Conservation (phyloP, 176 grass and related monocot genomes). For the Alloteropsis semialata region DNA sequence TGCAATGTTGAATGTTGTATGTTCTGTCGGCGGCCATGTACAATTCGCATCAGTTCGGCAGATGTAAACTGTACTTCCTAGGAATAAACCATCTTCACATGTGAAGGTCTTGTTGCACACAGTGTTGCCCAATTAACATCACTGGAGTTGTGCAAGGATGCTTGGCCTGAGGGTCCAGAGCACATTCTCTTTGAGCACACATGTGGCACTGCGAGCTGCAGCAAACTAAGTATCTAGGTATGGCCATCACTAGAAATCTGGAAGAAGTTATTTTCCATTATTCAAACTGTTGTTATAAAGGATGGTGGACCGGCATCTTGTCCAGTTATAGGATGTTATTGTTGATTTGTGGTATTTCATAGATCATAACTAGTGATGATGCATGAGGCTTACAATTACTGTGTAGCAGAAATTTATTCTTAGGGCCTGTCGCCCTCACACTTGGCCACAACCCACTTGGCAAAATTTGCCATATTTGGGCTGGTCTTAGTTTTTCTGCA, state of each 20-base stretch:
- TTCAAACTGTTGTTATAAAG: background rate
- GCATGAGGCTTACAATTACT: too few species aligned
- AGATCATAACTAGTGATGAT: background rate
- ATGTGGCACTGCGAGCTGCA: slow-evolving; percentile 33
- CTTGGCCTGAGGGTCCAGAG: slow-evolving; percentile 1
- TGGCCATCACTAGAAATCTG: background rate
- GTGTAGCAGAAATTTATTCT: too few species aligned
- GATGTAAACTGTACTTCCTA: slow-evolving; percentile 14
- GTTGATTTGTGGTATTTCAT: background rate
- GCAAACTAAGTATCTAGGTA: slow-evolving; percentile 35
- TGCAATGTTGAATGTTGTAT: background rate
- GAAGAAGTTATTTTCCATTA: background rate
- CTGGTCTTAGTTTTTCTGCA: too few species aligned
- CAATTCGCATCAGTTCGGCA: background rate
- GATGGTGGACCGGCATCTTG: background rate
- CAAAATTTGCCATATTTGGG: too few species aligned
- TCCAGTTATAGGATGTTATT: background rate
- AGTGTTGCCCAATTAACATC: background rate
- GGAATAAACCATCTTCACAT: background rate
- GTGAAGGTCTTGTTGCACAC: background rate
- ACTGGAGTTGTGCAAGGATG: slow-evolving; percentile 21
- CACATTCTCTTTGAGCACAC: slow-evolving; percentile 39
- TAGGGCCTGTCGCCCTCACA: too few species aligned
- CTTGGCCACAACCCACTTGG: too few species aligned
- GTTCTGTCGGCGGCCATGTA: background rate